Percentiles rank a stretch among this genome's conserved stretches.
Evolutionary conservation across 176 grass and related monocot species (phyloP).

Genomic region (Oryza meyeriana): DNA sequence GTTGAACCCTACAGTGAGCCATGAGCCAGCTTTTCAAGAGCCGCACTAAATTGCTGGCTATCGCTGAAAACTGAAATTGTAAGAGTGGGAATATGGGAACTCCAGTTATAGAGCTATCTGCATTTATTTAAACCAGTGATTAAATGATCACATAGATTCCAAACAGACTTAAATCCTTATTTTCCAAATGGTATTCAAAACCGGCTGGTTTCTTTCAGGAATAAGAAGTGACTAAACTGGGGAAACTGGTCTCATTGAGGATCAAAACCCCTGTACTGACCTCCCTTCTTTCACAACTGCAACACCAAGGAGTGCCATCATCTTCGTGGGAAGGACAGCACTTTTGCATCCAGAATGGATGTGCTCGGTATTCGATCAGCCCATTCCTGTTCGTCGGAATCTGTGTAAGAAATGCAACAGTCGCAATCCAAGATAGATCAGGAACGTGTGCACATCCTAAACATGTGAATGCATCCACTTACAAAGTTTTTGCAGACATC

Average conservation of each 20-base stretch:
- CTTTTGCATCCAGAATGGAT: constrained; percentile 93
- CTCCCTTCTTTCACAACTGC: constrained; percentile 98
- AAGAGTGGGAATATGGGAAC: not conserved
- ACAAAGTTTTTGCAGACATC: constrained; percentile 88
- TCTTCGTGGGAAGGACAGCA: constrained; percentile 89
- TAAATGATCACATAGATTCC: not conserved
- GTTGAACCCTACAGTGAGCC: not conserved
- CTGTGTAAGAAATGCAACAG: constrained; percentile 44
- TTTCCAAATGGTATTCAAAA: constrained; percentile 5
- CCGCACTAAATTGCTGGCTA: not conserved
- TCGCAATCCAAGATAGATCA: not conserved
- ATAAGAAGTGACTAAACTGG: not conserved
- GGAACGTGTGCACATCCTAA: constrained; percentile 4
- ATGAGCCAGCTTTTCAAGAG: not conserved
- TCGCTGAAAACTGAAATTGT: not conserved
- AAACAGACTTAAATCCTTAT: not conserved
- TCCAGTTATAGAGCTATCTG: not conserved
- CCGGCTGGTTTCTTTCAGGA: not conserved
- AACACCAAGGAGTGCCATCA: constrained; percentile 87
- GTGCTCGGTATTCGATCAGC: constrained; percentile 81
- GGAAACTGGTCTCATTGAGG: not conserved
- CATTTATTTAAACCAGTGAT: not conserved
- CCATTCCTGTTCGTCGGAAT: constrained; percentile 78
- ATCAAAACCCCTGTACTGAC: constrained; percentile 42
- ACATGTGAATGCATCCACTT: constrained; percentile 32